Base-by-base conservation (phyloP, 352 stramenopile species). In the Phytophthora capsici region DNA sequence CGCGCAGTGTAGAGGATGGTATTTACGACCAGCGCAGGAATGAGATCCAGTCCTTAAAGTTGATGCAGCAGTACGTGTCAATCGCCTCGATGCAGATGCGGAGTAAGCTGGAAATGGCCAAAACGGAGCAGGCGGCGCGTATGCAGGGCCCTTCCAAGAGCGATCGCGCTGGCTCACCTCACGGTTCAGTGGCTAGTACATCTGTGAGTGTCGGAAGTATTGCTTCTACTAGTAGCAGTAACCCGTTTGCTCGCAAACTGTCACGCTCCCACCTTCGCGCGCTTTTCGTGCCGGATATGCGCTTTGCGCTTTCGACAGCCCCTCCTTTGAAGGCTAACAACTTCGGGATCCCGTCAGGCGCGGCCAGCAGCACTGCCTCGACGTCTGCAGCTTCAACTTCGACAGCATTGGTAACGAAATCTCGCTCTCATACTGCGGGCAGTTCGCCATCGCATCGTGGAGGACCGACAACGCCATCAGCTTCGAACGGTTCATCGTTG, bases 81-180 rank as follows among this genome's bases (percentile, higher is more conserved):
- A 92, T 94, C 54, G 88, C 88, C 4, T 96, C 88, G 36, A 93
- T 90, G 77, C 88, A 96, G 57, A 95, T 96, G 88, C 78, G 82
- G n/a, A 94, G 80, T 51, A 96, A 95, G 54, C 82, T 96, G 64
- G 80, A 96, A 64, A 73, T 95, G 34, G 81, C 84, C 8, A 84
- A 93, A 26, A 91, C 82, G 0, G 88, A 96, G 59, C 88, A 96
- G 68, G 75, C 72, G 20, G 84, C 80, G 4, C 71, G 84, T 25
- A 88, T 94, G 75, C 80, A 91, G 65, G 71, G 73, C 1, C 67
- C 75, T 41, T 57, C 57, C 9, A 80, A 75, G 52, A 71, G 57
- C 28, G 78, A 82, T 6, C 68, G 78, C 14, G 17, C 20, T 44
- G 48, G 57, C 23, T 72, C 66, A 14, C 59, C 69, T 10, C 69